Evolutionary conservation across 176 grass and related monocot species (phyloP).

Genomic region (Stipa capillata): DNA sequence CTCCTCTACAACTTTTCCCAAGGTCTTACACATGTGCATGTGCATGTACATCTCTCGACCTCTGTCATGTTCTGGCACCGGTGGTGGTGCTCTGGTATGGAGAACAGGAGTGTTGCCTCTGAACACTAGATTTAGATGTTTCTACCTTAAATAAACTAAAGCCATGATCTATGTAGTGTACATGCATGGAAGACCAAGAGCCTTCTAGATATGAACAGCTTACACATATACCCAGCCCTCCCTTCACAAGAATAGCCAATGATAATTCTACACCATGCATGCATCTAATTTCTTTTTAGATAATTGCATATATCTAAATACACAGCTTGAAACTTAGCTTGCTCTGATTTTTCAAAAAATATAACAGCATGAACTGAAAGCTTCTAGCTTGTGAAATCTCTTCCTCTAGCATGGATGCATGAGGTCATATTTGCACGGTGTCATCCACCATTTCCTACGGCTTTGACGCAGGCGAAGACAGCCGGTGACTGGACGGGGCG

Average conservation of each 20-base stretch:
- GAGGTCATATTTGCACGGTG: neutral
- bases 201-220: neutral
- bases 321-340: too few relatives aligned
- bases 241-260: too few relatives aligned
- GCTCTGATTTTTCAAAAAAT: neutral
- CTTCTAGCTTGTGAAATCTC: neutral
- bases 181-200: neutral
- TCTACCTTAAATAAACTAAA: slow-evolving; percentile 11
- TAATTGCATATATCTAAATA: too few relatives aligned
- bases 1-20: slow-evolving; percentile 15
- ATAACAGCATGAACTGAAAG: neutral
- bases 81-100: too few relatives aligned
- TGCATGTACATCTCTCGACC: neutral
- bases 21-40: slow-evolving; percentile 28
- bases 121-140: slow-evolving; percentile 23
- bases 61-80: neutral
- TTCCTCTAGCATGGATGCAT: too few relatives aligned
- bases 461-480: too few relatives aligned
- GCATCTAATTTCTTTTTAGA: too few relatives aligned
- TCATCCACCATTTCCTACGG: slow-evolving; percentile 4
- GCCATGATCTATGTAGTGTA: neutral
- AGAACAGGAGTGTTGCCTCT: neutral
- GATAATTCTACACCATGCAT: too few relatives aligned
- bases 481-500: too few relatives aligned
- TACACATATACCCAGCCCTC: neutral